Conservation (phyloP, 2,329 filamentous ascomycete species). For the Neonectria hederae region DNA sequence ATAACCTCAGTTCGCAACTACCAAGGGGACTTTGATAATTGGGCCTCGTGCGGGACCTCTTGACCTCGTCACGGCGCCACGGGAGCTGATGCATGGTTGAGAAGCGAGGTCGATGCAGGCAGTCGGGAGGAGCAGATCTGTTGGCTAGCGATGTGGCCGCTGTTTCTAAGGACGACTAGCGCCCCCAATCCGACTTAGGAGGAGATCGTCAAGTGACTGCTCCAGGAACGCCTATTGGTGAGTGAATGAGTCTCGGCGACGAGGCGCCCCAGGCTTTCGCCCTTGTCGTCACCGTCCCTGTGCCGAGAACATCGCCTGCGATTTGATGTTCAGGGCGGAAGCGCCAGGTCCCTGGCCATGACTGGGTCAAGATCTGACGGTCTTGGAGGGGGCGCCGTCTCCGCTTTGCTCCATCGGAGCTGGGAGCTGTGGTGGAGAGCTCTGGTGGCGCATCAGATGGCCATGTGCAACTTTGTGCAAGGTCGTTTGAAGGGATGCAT, state of each 20-base stretch:
- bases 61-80: background rate
- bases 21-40: background rate
- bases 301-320: constrained; percentile 24
- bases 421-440: constrained; percentile 28
- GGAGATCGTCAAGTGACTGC: constrained; percentile 21
- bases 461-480: background rate
- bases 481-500: background rate
- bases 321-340: constrained; percentile 24
- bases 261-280: background rate
- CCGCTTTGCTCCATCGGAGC: constrained; percentile 13
- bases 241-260: constrained; percentile 6
- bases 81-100: background rate
- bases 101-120: constrained; percentile 4
- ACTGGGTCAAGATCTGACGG: constrained; percentile 29
- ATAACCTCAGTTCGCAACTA: constrained; percentile 2
- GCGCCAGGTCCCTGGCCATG: constrained; percentile 21
- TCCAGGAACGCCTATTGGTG: constrained; percentile 16
- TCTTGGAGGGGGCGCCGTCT: constrained; percentile 16
- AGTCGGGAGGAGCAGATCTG: constrained; percentile 3
- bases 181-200: constrained; percentile 12
- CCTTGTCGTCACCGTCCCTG: background rate
- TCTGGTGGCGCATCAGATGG: constrained; percentile 16
- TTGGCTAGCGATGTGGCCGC: constrained; percentile 3
- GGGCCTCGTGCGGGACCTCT: background rate
- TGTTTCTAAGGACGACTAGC: background rate